These are phyloP conservation scores for Botrytis fragariae DNA, from an alignment of 2,329 filamentous ascomycete genomes.

Conservation along the genomic window DNA sequence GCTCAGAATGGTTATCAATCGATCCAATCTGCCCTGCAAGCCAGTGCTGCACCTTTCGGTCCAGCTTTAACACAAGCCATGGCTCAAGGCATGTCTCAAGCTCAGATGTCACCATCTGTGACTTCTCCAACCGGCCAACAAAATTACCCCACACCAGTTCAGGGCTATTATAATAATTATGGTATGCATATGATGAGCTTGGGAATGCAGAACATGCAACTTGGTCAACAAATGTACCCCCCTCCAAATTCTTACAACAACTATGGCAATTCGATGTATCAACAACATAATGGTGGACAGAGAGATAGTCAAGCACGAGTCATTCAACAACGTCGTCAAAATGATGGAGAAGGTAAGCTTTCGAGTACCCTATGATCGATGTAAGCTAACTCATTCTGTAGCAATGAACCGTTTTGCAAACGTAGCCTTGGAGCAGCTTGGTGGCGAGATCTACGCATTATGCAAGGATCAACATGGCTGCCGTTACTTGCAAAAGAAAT, in stretches of 20 bases:
- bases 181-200: constrained; percentile 62
- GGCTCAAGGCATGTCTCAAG: constrained; percentile 39
- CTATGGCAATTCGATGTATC: constrained; percentile 30
- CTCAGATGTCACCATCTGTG: constrained; percentile 32
- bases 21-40: constrained; percentile 72
- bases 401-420: constrained; percentile 80
- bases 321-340: constrained; percentile 71
- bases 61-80: constrained; percentile 52
- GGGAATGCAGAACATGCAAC: constrained; percentile 64
- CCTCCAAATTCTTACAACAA: constrained; percentile 53
- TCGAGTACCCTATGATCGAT: background rate
- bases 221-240: constrained; percentile 54
- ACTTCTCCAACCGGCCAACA: constrained; percentile 34
- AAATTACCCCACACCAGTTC: constrained; percentile 29
- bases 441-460: constrained; percentile 79
- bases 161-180: constrained; percentile 41
- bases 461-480: constrained; percentile 99
- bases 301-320: constrained; percentile 75
- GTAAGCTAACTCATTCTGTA: constrained; percentile 36
- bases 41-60: constrained; percentile 75
- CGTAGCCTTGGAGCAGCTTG: constrained; percentile 74
- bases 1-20: constrained; percentile 53
- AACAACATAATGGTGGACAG: constrained; percentile 46
- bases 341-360: constrained; percentile 65
- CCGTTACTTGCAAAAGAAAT: constrained; percentile 93